Evolutionary conservation across 1,139 yeast genomes (phyloP), one percentile per base, ranked within the genome.

Genomic region (Yarrowia galli): DNA sequence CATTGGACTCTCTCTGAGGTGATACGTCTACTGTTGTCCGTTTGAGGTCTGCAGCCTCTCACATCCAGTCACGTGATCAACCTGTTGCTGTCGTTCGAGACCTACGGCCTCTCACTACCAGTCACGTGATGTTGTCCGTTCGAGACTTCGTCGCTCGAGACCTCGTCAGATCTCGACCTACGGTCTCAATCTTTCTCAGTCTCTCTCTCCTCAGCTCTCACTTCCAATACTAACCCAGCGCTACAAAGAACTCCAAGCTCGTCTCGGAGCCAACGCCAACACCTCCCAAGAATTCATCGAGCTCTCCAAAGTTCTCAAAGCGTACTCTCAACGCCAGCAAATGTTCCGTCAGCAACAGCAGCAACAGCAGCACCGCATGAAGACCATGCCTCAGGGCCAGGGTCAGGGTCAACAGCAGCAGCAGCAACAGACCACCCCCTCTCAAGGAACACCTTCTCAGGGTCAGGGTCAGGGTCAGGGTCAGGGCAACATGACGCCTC

Each of bases 261-360:
- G 74, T 46, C 75, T 77, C 42, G 79, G 79, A 32, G 78, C 75
- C n/a, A 74, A 72, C 42, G 77, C 76, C 25, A 88, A 78, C 42
- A 69, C 73, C 45, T 75, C 74, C 68, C 73, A 75, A n/a, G 81
- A 79, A 71, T 76, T 74, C 68, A 69, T 77, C 25, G 78, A 77
- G 68, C 68, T 78, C 43, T 71, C 78, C 45, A 72, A 72, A 42
- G 69, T 75, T 12, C 71, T 78, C 49, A 73, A 74, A 48, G 72
- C 74, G 60, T 71, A 77, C 65, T 72, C 78, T 9, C 72, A 73
- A 38, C 79, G 77, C 68, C 79, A 75, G 68, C 81, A 80, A 58
- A 71, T 70, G 22, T 80, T 76, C 68, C 74, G 73, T n/a, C 73
- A 73, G 45, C 77, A 76, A 46, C 70, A 76, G 85, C 89, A 76